Percentiles rank a stretch among this genome's conserved stretches.
Evolutionary conservation across 2,329 filamentous ascomycete species (phyloP).

Genomic region (Chrysosphaeria jannelii): DNA sequence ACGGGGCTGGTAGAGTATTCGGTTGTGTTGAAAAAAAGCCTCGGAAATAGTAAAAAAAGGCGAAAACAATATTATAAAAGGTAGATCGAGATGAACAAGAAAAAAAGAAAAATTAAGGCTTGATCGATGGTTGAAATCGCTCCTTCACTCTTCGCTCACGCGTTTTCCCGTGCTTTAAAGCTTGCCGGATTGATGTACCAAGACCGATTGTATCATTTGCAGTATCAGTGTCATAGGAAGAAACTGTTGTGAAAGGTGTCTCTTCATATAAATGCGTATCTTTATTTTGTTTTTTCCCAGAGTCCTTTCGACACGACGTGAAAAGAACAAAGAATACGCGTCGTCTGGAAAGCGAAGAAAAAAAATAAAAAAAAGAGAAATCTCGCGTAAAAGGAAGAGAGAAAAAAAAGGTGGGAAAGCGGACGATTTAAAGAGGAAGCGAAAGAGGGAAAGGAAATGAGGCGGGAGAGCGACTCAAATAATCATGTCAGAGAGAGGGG

Average conservation of each 20-base stretch:
- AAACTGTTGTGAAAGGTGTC: constrained; percentile 7
- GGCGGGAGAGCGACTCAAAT: constrained; percentile 3
- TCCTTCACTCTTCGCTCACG: constrained; percentile 22
- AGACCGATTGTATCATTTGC: constrained; percentile 19
- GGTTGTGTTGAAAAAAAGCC: no score
- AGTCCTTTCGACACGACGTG: constrained; percentile 2
- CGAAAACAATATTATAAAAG: no score
- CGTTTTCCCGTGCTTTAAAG: constrained; percentile 42
- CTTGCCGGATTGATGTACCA: constrained; percentile 31
- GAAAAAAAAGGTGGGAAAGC: not conserved
- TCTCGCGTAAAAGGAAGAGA: not conserved
- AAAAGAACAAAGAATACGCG: constrained; percentile 2
- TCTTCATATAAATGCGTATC: constrained; percentile 1
- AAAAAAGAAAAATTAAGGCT: no score
- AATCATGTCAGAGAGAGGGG: constrained; percentile 4
- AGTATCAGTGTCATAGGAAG: constrained; percentile 25
- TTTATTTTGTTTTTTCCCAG: no score
- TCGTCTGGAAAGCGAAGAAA: constrained; percentile 1
- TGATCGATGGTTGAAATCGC: constrained; percentile 32
- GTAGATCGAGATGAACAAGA: no score
- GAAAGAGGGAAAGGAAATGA: constrained; percentile 1
- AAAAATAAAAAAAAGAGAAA: not conserved
- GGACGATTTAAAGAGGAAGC: not conserved
- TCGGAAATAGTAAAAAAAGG: constrained; percentile 6
- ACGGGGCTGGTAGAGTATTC: no score